Evolutionary conservation across 106 monocot species (phyloP).

Genomic region (Dioscorea alata): DNA sequence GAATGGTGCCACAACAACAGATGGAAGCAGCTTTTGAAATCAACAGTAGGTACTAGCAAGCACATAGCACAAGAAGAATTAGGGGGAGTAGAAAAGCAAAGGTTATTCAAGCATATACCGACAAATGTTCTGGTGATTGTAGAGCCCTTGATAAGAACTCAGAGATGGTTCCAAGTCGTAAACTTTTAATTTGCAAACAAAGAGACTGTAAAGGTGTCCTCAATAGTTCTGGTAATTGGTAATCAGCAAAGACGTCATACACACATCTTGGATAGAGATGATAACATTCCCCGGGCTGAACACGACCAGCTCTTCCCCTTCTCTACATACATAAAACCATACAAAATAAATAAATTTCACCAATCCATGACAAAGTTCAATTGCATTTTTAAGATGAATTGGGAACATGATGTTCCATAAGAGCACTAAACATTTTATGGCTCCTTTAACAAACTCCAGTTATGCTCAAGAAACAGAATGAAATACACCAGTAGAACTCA

Average conservation of each 20-base stretch:
- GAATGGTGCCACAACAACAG: too few species aligned
- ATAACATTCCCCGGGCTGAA: conserved; percentile 95
- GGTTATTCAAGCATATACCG: conserved; percentile 47
- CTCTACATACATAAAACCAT: conserved; percentile 39
- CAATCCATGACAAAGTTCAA: background rate
- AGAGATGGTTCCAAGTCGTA: conserved; percentile 86
- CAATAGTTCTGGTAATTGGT: conserved; percentile 92
- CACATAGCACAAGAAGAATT: too few species aligned
- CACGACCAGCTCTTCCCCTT: conserved; percentile 97
- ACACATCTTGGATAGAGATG: conserved; percentile 97
- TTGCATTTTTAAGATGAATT: too few species aligned
- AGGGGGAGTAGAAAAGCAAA: background rate
- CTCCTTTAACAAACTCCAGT: too few species aligned
- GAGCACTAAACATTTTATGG: too few species aligned
- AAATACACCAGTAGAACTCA: background rate
- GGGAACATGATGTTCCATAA: too few species aligned
- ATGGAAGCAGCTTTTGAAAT: too few species aligned
- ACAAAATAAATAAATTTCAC: background rate
- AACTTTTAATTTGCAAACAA: conserved; percentile 96
- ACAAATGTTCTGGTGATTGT: conserved; percentile 86
- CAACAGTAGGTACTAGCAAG: too few species aligned
- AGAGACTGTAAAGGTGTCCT: conserved; percentile 97
- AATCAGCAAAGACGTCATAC: conserved; percentile 82
- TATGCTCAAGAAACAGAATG: background rate
- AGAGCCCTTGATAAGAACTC: conserved; percentile 92